Percentiles rank a stretch among this genome's conserved stretches.
Evolutionary conservation across 352 stramenopile species (phyloP).

Genomic region (Phytophthora tentaculata): DNA sequence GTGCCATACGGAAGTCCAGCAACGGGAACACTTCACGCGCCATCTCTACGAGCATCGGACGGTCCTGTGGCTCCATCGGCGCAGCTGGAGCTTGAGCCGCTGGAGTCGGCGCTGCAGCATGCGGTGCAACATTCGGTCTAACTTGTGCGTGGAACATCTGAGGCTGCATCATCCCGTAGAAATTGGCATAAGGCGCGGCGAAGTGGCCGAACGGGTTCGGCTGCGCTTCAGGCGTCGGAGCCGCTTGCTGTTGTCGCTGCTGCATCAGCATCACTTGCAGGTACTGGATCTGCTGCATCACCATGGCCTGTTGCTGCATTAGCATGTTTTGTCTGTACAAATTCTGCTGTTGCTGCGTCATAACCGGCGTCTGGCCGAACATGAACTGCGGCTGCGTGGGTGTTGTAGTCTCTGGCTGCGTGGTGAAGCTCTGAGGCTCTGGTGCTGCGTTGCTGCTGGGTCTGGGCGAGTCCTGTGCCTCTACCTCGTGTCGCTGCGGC

Average conservation of each 20-base stretch:
- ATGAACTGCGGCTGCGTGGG: slow-evolving; percentile 14
- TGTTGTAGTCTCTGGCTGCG: slow-evolving; percentile 2
- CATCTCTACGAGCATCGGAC: slow-evolving; percentile 50
- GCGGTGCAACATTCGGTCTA: slow-evolving; percentile 10
- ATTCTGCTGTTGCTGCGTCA: slow-evolving; percentile 51
- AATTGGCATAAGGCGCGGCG: slow-evolving; percentile 40
- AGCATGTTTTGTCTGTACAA: slow-evolving; percentile 68
- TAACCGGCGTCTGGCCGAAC: slow-evolving; percentile 21
- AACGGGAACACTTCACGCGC: slow-evolving; percentile 62
- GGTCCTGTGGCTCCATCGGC: slow-evolving; percentile 19
- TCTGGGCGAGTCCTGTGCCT: slow-evolving; percentile 38
- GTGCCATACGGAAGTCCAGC: slow-evolving; percentile 75
- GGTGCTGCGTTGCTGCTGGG: slow-evolving; percentile 10
- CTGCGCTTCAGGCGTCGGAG: slow-evolving; percentile 1
- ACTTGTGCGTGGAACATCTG: slow-evolving; percentile 36
- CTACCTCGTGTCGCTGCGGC: not conserved
- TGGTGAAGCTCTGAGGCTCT: slow-evolving; percentile 16
- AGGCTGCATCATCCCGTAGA: slow-evolving; percentile 39
- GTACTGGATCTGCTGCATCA: slow-evolving; percentile 86
- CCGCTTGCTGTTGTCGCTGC: slow-evolving; percentile 25
- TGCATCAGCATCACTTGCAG: slow-evolving; percentile 72
- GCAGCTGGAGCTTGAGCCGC: slow-evolving; percentile 14
- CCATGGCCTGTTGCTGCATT: slow-evolving; percentile 81
- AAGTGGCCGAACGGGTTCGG: slow-evolving; percentile 22
- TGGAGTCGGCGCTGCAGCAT: slow-evolving; percentile 11